Evolutionary conservation across 1,139 yeast species (phyloP), one percentile per base, ranked within the genome.

Genomic region (Meyerozyma athensensis): DNA sequence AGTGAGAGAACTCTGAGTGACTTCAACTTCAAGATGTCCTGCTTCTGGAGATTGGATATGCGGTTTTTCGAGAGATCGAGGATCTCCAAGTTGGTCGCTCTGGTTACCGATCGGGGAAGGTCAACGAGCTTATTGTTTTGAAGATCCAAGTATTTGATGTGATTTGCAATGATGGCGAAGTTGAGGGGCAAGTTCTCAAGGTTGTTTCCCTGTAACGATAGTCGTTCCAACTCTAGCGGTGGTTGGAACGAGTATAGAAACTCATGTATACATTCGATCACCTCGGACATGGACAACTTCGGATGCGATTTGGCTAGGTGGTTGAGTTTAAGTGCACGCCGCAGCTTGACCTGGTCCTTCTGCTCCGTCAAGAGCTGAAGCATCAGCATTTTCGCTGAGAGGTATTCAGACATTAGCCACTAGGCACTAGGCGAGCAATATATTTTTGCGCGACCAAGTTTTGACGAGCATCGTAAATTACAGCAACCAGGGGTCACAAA

Each of bases 41-140:
- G 31, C 13, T 73, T 79, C 41, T 77, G 70, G 24, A 63, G 52
- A 26, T 61, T 53, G 22, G 48, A 43, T 41, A 82, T 57, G 34
- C 59, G 62, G 53, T 86, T 86, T 32, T 70, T 63, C 22, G 90
- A 80, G 20, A 86, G 58, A 55, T 86, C 95, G 36, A 86, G 60
- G 36, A 81, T 79, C 48, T 83, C 90, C 40, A 86, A 61, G 7
- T 59, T 63, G 43, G 49, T 58, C 38, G 58, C 72, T 52, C 44
- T 63, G 43, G 59, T 47, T 33, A 69, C 67, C 2, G 52, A 45
- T 16, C 34, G 48, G 1, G 94, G 89, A 36, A 86, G 70, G 36
- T 61, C 68, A 3, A 65, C 46, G 31, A 86, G 65, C 34, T 61
- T 56, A 53, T 86, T 86, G 44, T 72, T 68, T 49, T 84, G 83